phyloP scores from a whole-genome alignment of 768 basidiomycete genomes.

The Rubroboletus satanas region DNA sequence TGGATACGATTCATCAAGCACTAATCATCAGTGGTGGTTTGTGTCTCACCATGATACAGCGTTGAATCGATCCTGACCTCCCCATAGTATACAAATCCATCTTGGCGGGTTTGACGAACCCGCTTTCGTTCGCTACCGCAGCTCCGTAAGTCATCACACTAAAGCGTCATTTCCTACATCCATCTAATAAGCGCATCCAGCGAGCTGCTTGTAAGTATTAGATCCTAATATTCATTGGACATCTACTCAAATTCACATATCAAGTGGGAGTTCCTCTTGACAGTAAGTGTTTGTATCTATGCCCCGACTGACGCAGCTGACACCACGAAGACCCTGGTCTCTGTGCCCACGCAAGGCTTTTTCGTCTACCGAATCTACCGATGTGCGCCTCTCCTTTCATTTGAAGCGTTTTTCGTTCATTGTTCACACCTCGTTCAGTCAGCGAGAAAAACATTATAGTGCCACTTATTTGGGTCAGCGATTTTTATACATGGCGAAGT shows the following conservation, averaged over 20 bases:
- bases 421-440: background rate
- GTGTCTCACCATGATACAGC: background rate
- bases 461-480: constrained; percentile 4
- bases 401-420: background rate
- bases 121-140: background rate
- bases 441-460: background rate
- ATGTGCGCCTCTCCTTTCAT: background rate
- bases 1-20: constrained; percentile 1
- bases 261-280: too few relatives aligned
- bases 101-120: background rate
- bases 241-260: too few relatives aligned
- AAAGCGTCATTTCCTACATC: background rate
- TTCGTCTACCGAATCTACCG: too few relatives aligned
- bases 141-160: background rate
- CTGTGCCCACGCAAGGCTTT: too few relatives aligned
- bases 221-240: too few relatives aligned
- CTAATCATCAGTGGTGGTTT: constrained; percentile 1
- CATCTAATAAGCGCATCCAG: background rate
- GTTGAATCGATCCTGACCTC: too few relatives aligned
- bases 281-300: too few relatives aligned
- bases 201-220: background rate
- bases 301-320: too few relatives aligned
- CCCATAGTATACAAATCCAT: background rate
- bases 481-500: background rate
- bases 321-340: too few relatives aligned